A percentile compares a stretch with the other conserved stretches of the same genome.
phyloP scores from a whole-genome alignment of 2,329 filamentous ascomycete species.

The Cladosporium cucumerinum region DNA sequence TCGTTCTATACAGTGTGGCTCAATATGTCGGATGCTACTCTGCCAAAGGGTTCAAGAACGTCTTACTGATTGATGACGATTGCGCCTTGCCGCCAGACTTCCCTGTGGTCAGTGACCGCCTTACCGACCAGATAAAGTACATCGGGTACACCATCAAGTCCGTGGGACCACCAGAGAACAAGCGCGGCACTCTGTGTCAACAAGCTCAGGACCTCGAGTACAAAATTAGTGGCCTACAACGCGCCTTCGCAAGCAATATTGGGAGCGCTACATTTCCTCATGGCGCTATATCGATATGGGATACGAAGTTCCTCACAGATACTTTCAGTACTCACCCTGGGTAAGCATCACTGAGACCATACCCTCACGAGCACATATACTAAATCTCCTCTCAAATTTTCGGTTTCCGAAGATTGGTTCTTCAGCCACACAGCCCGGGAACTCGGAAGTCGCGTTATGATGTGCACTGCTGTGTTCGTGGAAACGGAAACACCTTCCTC shows the following conservation, averaged over 20 bases:
- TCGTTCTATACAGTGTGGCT: slow-evolving; percentile 33
- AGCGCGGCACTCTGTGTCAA: slow-evolving; percentile 24
- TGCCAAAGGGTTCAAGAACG: slow-evolving; percentile 44
- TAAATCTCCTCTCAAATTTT: slow-evolving; percentile 31
- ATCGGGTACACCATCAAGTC: slow-evolving; percentile 51
- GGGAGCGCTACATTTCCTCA: not conserved
- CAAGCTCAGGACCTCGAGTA: slow-evolving; percentile 52
- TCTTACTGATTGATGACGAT: slow-evolving; percentile 51
- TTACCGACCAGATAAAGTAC: slow-evolving; percentile 42
- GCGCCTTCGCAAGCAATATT: not conserved
- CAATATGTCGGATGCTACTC: slow-evolving; percentile 50
- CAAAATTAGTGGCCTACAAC: slow-evolving; percentile 47
- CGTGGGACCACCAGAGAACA: slow-evolving; percentile 21
- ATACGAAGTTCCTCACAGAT: slow-evolving; percentile 35
- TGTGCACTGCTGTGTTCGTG: slow-evolving; percentile 51
- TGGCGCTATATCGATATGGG: not conserved
- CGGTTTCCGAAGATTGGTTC: slow-evolving; percentile 53
- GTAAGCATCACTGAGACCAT: not conserved
- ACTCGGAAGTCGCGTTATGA: slow-evolving; percentile 32
- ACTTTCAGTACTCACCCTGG: slow-evolving; percentile 40
- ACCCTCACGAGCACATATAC: not conserved
- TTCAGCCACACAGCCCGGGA: slow-evolving; percentile 48
- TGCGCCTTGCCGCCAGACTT: slow-evolving; percentile 48
- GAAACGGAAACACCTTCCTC: slow-evolving; percentile 49
- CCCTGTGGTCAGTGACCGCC: slow-evolving; percentile 45